These are phyloP conservation scores for Starmerella tilneyi DNA, from an alignment of 805 yeast species.

Conservation along the genomic window DNA sequence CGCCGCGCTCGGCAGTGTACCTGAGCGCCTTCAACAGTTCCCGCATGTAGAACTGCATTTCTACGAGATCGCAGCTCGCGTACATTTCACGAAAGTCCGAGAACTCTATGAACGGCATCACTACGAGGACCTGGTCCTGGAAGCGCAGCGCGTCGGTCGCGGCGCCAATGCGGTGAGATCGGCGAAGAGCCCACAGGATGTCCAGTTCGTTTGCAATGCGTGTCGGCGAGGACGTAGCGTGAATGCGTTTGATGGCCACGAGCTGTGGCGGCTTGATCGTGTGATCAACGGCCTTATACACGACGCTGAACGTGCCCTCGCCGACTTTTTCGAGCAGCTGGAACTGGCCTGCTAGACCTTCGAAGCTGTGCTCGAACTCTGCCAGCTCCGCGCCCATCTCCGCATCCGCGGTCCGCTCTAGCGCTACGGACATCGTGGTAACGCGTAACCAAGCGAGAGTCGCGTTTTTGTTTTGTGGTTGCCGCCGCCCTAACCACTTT, in stretches of 20 bases:
- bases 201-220: constrained; percentile 83
- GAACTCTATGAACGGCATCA: constrained; percentile 82
- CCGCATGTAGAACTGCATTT: constrained; percentile 69
- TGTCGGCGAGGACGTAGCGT: constrained; percentile 89
- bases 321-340: constrained; percentile 50
- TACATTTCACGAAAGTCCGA: constrained; percentile 82
- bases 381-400: constrained; percentile 31
- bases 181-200: constrained; percentile 38
- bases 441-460: not conserved
- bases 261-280: constrained; percentile 13
- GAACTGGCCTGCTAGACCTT: constrained; percentile 41
- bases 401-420: constrained; percentile 4
- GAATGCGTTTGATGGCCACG: constrained; percentile 87
- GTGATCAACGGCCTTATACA: constrained; percentile 49
- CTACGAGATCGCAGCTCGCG: constrained; percentile 65
- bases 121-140: constrained; percentile 88
- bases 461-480: not conserved
- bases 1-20: constrained; percentile 62
- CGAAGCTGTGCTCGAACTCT: constrained; percentile 39
- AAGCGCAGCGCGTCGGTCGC: constrained; percentile 74
- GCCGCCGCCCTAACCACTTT: constrained; percentile 5
- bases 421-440: constrained; percentile 6
- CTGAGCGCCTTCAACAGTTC: constrained; percentile 68
- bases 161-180: constrained; percentile 68
- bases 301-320: constrained; percentile 57